Base-by-base conservation (phyloP, 2,329 filamentous ascomycete species). In the Hymenoscyphus fructigenus region DNA sequence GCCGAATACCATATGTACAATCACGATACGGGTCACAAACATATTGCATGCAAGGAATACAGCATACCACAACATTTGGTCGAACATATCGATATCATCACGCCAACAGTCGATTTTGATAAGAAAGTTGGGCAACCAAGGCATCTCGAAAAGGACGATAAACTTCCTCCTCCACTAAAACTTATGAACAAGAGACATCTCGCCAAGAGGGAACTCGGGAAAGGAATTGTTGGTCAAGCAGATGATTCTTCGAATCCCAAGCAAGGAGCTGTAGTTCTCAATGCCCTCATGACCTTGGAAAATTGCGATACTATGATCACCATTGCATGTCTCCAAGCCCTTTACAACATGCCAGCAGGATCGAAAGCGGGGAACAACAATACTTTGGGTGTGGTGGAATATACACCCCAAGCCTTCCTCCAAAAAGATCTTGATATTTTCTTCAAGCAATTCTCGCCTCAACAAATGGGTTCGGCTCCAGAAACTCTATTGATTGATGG, bases 291-390 rank as follows among this genome's bases (percentile, higher is more conserved):
- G 65, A 65, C 66, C 2, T 62, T 72, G 36, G 69, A 70, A 2
- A 71, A 78, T 61, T 89, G 86, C 71, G 81, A 84, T 68, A 74
- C 76, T 15, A 80, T 82, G 70, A 85, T 88, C 67, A 87, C 84
- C 0, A 84, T 85, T 0, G 79, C 80, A 53, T 88, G 86, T 69
- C 78, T 86, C 60, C 79, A 79, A 60, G 82, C 82, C 5, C 74
- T 86, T 26, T 86, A 86, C 69, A 71, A 76, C 2, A 79, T 81
- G 59, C 79, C 83, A 17, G 69, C 77, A 15, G 79, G 78, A 15
- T 75, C 71, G 2, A 74, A 74, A 7, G 73, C 76, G 20, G 66
- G 66, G 12, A 61, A 41, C 20, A 79, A 80, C 72, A 86, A 86
- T 70, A 81, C 79, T 61, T 78, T 84, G 17, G 83, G 82, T 26